phyloP scores from a whole-genome alignment of 106 monocot species.

The Acorus gramineus region DNA sequence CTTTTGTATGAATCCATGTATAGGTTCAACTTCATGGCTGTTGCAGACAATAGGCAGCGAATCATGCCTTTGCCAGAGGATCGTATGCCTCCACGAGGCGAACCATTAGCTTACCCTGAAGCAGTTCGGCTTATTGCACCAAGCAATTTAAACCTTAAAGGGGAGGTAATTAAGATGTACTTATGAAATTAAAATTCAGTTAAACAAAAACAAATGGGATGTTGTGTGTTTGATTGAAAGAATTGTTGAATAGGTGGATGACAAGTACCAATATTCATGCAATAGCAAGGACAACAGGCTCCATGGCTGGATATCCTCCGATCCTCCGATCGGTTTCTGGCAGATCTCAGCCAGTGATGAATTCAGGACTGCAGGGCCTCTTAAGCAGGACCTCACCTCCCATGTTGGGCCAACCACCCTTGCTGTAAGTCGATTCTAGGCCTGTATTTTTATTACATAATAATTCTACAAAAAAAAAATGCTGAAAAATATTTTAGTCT shows the following conservation, averaged over 20 bases:
- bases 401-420: slow-evolving; percentile 79
- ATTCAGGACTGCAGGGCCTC: slow-evolving; percentile 75
- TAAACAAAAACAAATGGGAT: background rate
- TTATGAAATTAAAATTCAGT: slow-evolving; percentile 12
- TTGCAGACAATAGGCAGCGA: slow-evolving; percentile 53
- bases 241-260: slow-evolving; percentile 61
- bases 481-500: no score
- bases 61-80: slow-evolving; percentile 81
- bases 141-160: slow-evolving; percentile 40
- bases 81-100: slow-evolving; percentile 35
- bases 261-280: slow-evolving; percentile 89
- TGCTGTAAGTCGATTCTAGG: slow-evolving; percentile 35
- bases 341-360: slow-evolving; percentile 85
- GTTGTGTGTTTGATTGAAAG: background rate
- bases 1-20: no score
- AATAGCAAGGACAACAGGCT: slow-evolving; percentile 68
- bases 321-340: slow-evolving; percentile 73
- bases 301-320: slow-evolving; percentile 69
- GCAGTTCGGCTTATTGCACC: slow-evolving; percentile 52
- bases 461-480: no score
- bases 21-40: slow-evolving; percentile 80
- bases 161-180: slow-evolving; percentile 30
- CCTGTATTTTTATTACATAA: background rate
- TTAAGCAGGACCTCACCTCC: slow-evolving; percentile 74
- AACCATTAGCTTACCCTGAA: slow-evolving; percentile 55